Evolutionary conservation across 495 filamentous ascomycete genomes (phyloP).

Genomic region (Glarea lozoyensis): DNA sequence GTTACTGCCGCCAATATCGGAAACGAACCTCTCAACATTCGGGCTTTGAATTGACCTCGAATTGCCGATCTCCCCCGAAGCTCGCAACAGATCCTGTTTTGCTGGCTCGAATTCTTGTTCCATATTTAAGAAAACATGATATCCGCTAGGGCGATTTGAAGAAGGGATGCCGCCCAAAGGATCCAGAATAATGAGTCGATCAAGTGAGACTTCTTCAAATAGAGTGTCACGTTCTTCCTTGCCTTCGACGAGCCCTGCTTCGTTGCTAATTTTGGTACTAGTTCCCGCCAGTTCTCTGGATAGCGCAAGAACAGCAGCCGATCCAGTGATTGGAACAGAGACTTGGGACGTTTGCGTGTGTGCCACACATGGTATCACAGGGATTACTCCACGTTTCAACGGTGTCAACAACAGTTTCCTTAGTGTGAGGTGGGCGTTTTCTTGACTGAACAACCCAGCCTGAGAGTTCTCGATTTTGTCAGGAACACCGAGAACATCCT

Average conservation of each 20-base stretch:
- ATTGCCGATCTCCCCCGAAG: neutral
- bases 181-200: conserved; percentile 85
- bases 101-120: conserved; percentile 79
- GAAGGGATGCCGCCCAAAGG: conserved; percentile 80
- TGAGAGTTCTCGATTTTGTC: conserved; percentile 4
- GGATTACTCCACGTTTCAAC: conserved; percentile 66
- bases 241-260: conserved; percentile 36
- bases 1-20: conserved; percentile 30
- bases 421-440: conserved; percentile 34
- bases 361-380: conserved; percentile 64
- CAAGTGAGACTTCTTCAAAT: conserved; percentile 55
- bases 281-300: conserved; percentile 59
- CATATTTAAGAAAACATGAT: conserved; percentile 90
- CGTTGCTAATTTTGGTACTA: conserved; percentile 11
- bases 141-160: conserved; percentile 50
- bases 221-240: conserved; percentile 34
- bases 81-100: conserved; percentile 41
- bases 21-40: neutral
- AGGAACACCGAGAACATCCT: conserved; percentile 48
- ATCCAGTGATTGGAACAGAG: conserved; percentile 44
- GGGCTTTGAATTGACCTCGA: conserved; percentile 2
- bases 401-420: conserved; percentile 57
- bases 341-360: conserved; percentile 51
- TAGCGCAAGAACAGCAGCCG: conserved; percentile 64
- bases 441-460: neutral